Conservation (phyloP, 257 asterid species). For the Schizonepeta tenuifolia region DNA sequence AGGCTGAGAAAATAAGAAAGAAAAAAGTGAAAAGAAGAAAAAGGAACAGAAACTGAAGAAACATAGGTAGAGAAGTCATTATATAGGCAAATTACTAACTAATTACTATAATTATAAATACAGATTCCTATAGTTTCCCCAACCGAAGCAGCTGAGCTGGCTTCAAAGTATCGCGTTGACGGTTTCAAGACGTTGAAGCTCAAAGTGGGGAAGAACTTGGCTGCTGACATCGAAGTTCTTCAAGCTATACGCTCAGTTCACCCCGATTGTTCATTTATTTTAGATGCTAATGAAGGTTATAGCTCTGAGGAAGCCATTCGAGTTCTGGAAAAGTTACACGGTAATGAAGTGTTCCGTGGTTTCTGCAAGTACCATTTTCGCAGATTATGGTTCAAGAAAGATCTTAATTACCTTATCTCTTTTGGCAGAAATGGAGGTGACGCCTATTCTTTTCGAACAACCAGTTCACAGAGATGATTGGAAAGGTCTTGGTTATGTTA, state of each 20-base stretch:
- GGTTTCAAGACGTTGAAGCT: conserved; percentile 88
- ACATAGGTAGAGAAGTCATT: background rate
- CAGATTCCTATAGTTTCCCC: conserved; percentile 92
- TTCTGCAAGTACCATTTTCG: background rate
- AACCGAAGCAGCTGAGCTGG: conserved; percentile 77
- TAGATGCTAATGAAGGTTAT: conserved; percentile 96
- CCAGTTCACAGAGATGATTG: conserved; percentile 95
- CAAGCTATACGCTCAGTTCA: conserved; percentile 77
- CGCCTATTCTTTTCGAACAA: conserved; percentile 85
- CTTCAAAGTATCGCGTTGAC: conserved; percentile 58
- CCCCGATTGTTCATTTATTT: conserved; percentile 78
- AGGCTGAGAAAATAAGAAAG: background rate
- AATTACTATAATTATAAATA: conserved; percentile 25
- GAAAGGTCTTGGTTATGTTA: conserved; percentile 77
- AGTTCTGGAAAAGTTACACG: conserved; percentile 75
- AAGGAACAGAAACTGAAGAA: background rate
- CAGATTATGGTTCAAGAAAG: background rate
- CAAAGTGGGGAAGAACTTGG: conserved; percentile 80
- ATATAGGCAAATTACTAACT: conserved; percentile 25
- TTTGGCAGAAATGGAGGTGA: conserved; percentile 72
- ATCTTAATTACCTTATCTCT: background rate
- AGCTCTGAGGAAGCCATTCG: conserved; percentile 74
- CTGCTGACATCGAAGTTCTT: conserved; percentile 76
- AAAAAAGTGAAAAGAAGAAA: background rate
- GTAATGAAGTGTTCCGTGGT: conserved; percentile 38